Conservation (phyloP, 1,139 yeast genomes). For the Geotrichum aggregatum region DNA sequence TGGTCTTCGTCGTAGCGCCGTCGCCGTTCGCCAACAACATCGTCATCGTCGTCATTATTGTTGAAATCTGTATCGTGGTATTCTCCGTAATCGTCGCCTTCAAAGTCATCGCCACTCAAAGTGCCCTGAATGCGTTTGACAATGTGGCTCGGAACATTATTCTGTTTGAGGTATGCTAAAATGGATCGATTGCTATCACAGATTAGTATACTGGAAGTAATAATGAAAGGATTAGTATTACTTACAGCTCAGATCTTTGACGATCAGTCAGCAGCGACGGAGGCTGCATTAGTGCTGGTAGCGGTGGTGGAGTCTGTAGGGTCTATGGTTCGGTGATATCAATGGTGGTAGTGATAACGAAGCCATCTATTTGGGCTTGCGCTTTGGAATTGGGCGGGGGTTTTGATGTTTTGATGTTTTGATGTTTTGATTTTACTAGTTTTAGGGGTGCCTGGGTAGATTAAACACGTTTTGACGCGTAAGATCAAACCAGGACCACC, state of each 20-base stretch:
- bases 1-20: slow-evolving; percentile 19
- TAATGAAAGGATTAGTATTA: neutral
- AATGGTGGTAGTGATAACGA: neutral
- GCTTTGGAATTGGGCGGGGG: too few relatives aligned
- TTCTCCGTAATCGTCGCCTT: slow-evolving; percentile 15
- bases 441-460: too few relatives aligned
- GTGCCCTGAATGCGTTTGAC: slow-evolving; percentile 18
- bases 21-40: slow-evolving; percentile 9
- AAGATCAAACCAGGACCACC: too few relatives aligned
- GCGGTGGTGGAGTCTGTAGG: neutral
- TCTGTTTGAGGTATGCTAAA: slow-evolving; percentile 32
- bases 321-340: neutral
- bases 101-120: neutral
- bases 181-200: slow-evolving; percentile 31
- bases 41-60: slow-evolving; percentile 12
- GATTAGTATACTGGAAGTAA: neutral
- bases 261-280: slow-evolving; percentile 27
- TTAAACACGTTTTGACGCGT: too few relatives aligned
- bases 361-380: neutral
- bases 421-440: too few relatives aligned
- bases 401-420: too few relatives aligned
- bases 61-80: slow-evolving; percentile 5
- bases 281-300: slow-evolving; percentile 19
- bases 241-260: slow-evolving; percentile 32
- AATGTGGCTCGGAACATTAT: slow-evolving; percentile 22